phyloP scores from a whole-genome alignment of 1,139 yeast genomes.

The Debaryomyces udenii region DNA sequence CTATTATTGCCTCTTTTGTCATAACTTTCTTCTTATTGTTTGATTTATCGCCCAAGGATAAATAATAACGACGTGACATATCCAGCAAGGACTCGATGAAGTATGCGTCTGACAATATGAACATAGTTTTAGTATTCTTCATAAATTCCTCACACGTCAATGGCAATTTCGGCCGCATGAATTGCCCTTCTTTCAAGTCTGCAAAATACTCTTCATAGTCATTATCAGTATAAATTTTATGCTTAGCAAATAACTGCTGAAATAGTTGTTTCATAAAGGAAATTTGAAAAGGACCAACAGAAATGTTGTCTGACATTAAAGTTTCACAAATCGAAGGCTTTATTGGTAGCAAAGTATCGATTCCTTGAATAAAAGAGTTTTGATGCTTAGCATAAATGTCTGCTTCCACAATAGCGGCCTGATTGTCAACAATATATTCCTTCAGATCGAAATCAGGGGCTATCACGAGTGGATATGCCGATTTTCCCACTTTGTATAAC shows the following conservation, averaged over 20 bases:
- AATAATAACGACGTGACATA: conserved; percentile 34
- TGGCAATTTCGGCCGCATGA: conserved; percentile 19
- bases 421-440: conserved; percentile 50
- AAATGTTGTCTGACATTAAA: conserved; percentile 23
- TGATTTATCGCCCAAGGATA: conserved; percentile 28
- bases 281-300: conserved; percentile 17
- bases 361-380: conserved; percentile 74
- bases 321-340: conserved; percentile 49
- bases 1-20: conserved; percentile 37
- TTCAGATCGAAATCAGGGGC: conserved; percentile 31
- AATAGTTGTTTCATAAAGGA: conserved; percentile 33
- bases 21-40: conserved; percentile 24
- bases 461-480: conserved; percentile 30
- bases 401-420: conserved; percentile 57
- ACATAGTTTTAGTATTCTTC: conserved; percentile 29
- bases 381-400: conserved; percentile 71
- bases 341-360: conserved; percentile 52
- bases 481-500: conserved; percentile 23
- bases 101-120: conserved; percentile 40
- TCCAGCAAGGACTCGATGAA: conserved; percentile 29
- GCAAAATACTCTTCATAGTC: not conserved
- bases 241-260: conserved; percentile 31
- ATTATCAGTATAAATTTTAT: conserved; percentile 5
- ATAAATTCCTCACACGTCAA: conserved; percentile 34
- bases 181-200: conserved; percentile 15